Conservation (phyloP, 345 rosid species). For the Garcia nutans region DNA sequence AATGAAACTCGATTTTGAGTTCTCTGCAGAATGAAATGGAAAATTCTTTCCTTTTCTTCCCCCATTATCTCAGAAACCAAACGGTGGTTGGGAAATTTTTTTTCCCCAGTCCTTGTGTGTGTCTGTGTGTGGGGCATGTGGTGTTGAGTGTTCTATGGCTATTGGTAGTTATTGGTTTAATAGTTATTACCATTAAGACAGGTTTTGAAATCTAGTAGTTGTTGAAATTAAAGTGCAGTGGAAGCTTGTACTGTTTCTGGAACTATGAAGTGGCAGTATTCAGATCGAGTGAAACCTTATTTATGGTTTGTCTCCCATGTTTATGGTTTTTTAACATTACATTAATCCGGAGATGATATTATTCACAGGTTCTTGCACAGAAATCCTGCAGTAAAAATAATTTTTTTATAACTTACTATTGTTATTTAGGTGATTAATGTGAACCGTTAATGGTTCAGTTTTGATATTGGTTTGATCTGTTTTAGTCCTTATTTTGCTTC, state of each 20-base stretch:
- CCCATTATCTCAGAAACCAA: conserved; percentile 2
- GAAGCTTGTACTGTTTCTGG: conserved; percentile 3
- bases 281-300: background rate
- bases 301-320: conserved; percentile 4
- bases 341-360: background rate
- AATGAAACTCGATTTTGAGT: background rate
- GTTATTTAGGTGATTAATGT: background rate
- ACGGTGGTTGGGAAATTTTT: background rate
- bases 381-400: background rate
- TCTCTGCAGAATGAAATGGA: background rate
- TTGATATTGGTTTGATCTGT: background rate
- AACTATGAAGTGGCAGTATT: conserved; percentile 11
- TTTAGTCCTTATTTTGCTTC: conserved; percentile 1
- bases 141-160: background rate
- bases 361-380: background rate
- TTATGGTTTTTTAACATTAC: background rate
- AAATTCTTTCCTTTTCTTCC: background rate
- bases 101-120: background rate
- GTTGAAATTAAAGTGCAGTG: conserved; percentile 13
- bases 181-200: background rate
- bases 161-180: background rate
- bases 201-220: conserved; percentile 19
- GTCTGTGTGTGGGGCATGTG: background rate
- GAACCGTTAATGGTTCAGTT: background rate
- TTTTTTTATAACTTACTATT: background rate